Conservation (phyloP, 2,329 filamentous ascomycete genomes). For the Botrytis byssoidea region DNA sequence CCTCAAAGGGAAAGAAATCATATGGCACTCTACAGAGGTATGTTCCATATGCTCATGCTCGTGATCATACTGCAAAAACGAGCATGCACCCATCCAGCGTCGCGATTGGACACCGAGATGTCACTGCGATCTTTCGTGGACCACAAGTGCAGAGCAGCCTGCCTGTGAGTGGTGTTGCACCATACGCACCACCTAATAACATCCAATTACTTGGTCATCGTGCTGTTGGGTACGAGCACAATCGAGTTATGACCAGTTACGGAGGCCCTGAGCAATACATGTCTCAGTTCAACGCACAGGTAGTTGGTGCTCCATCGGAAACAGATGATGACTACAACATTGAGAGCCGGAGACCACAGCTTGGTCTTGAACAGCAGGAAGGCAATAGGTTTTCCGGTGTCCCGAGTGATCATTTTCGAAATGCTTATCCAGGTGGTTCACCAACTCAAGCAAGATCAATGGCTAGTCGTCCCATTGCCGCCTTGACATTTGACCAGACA, state of each 20-base stretch:
- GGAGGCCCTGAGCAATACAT: background rate
- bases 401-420: too few relatives aligned
- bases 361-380: too few relatives aligned
- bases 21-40: background rate
- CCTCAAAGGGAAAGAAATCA: accelerated
- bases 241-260: background rate
- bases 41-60: background rate
- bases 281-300: background rate
- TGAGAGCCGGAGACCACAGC: too few relatives aligned
- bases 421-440: too few relatives aligned
- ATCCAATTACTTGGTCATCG: background rate
- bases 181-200: accelerated
- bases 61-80: accelerated
- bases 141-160: background rate
- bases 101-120: accelerated
- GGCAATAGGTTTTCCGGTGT: too few relatives aligned
- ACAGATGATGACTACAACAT: background rate
- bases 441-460: too few relatives aligned
- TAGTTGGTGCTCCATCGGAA: accelerated
- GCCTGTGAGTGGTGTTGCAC: accelerated
- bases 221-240: accelerated
- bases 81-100: accelerated
- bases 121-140: background rate
- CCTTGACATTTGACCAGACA: background rate
- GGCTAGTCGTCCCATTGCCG: too few relatives aligned